Conservation (phyloP, 2,329 filamentous ascomycete species). For the Lachnellula suecica region DNA sequence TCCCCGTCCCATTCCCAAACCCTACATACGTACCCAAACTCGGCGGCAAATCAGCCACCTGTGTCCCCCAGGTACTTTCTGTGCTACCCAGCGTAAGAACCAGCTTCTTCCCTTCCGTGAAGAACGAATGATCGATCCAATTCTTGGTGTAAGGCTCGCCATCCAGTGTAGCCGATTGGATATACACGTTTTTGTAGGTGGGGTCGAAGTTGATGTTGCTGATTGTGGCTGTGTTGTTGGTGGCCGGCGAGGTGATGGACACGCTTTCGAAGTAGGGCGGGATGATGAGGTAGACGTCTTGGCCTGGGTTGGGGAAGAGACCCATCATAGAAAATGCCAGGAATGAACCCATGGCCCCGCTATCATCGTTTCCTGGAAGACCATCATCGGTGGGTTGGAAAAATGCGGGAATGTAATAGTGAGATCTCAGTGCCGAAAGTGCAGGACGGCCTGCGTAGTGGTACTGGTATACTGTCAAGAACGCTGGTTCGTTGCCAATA, state of each 20-base stretch:
- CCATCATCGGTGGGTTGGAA: constrained; percentile 60
- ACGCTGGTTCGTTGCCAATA: constrained; percentile 64
- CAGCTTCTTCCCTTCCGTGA: constrained; percentile 60
- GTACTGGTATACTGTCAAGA: constrained; percentile 66
- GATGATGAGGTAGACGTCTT: constrained; percentile 68
- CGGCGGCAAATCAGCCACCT: constrained; percentile 58
- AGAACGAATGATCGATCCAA: constrained; percentile 69
- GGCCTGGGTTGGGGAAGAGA: constrained; percentile 66
- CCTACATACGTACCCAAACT: constrained; percentile 40
- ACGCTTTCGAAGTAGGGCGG: constrained; percentile 65
- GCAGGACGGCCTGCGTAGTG: constrained; percentile 61
- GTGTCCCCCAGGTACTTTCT: constrained; percentile 65
- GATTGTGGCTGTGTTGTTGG: constrained; percentile 58
- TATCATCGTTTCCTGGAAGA: constrained; percentile 70
- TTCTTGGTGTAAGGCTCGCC: constrained; percentile 60
- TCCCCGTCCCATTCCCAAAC: constrained; percentile 19
- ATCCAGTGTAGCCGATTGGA: constrained; percentile 63
- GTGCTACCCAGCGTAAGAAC: constrained; percentile 58
- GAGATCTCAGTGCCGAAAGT: constrained; percentile 50
- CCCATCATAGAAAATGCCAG: constrained; percentile 26
- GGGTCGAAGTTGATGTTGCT: constrained; percentile 62
- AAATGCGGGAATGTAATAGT: constrained; percentile 62
- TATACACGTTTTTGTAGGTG: constrained; percentile 54
- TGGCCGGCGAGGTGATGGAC: constrained; percentile 54
- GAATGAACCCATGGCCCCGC: constrained; percentile 56